Conservation (phyloP, 305 asterid genomes). For the Petunia hybrid region DNA sequence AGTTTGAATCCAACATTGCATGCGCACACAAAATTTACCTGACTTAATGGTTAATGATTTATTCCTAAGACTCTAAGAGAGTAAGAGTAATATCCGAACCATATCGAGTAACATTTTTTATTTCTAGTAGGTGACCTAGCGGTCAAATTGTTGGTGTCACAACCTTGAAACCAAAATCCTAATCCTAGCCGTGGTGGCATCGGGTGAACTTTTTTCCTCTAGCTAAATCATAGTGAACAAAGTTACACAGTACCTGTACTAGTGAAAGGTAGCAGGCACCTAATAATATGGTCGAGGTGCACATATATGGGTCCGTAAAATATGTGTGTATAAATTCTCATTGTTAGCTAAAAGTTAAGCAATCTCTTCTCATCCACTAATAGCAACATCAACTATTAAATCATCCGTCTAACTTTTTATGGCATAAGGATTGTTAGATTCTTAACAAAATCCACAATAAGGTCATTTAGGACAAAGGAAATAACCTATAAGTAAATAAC, state of each 20-base stretch:
- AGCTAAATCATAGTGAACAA: not conserved
- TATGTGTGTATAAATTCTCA: not conserved
- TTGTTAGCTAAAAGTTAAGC: not conserved
- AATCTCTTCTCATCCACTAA: not conserved
- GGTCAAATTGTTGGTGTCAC: not conserved
- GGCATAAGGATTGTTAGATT: not conserved
- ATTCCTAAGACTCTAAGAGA: not conserved
- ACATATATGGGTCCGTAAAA: too few relatives aligned
- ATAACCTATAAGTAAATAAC: not conserved
- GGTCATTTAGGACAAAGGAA: not conserved
- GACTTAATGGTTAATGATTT: slow-evolving; percentile 5
- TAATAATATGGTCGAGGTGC: not conserved
- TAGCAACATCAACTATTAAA: not conserved
- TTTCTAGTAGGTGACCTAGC: slow-evolving; percentile 5
- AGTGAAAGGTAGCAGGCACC: not conserved
- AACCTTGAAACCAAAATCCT: not conserved
- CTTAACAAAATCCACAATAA: not conserved
- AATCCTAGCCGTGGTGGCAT: not conserved
- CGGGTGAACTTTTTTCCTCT: not conserved
- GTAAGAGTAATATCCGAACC: not conserved
- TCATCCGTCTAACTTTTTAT: not conserved
- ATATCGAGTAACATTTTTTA: not conserved
- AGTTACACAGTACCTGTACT: not conserved
- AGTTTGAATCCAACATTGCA: not conserved
- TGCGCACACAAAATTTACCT: slow-evolving; percentile 12